phyloP scores from a whole-genome alignment of 2,329 filamentous ascomycete genomes.

The Exophiala calicioides region DNA sequence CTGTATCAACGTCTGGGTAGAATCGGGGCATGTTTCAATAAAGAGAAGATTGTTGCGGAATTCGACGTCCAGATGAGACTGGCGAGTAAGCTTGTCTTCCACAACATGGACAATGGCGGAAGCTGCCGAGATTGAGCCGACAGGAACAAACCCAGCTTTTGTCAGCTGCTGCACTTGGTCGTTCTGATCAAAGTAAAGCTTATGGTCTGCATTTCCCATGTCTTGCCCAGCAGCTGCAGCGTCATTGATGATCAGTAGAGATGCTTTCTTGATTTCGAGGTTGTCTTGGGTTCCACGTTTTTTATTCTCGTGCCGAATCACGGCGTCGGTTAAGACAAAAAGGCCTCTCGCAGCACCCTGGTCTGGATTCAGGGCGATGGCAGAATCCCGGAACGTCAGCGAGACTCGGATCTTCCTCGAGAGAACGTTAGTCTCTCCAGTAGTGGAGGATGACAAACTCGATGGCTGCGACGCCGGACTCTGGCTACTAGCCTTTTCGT shows the following conservation, averaged over 20 bases:
- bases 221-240: slow-evolving; percentile 48
- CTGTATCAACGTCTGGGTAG: slow-evolving; percentile 84
- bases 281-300: slow-evolving; percentile 64
- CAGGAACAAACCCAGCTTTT: slow-evolving; percentile 74
- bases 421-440: slow-evolving; percentile 20
- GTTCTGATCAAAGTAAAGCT: slow-evolving; percentile 36
- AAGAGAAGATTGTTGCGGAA: slow-evolving; percentile 83
- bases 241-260: slow-evolving; percentile 80
- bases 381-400: slow-evolving; percentile 75
- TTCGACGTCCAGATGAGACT: slow-evolving; percentile 74
- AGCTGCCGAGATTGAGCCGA: slow-evolving; percentile 84
- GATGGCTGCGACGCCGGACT: slow-evolving; percentile 59
- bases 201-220: slow-evolving; percentile 35
- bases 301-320: slow-evolving; percentile 66
- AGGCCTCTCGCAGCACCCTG: slow-evolving; percentile 73
- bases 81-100: slow-evolving; percentile 56
- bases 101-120: slow-evolving; percentile 65
- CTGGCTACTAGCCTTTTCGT: slow-evolving; percentile 57
- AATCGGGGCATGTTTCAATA: slow-evolving; percentile 93
- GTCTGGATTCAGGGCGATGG: slow-evolving; percentile 81
- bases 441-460: slow-evolving; percentile 25
- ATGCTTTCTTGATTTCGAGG: slow-evolving; percentile 75
- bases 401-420: slow-evolving; percentile 55
- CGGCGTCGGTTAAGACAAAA: slow-evolving; percentile 76
- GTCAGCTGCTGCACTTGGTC: slow-evolving; percentile 54